phyloP scores from a whole-genome alignment of 2,329 filamentous ascomycete genomes.

The Alternaria angustiovoidea region DNA sequence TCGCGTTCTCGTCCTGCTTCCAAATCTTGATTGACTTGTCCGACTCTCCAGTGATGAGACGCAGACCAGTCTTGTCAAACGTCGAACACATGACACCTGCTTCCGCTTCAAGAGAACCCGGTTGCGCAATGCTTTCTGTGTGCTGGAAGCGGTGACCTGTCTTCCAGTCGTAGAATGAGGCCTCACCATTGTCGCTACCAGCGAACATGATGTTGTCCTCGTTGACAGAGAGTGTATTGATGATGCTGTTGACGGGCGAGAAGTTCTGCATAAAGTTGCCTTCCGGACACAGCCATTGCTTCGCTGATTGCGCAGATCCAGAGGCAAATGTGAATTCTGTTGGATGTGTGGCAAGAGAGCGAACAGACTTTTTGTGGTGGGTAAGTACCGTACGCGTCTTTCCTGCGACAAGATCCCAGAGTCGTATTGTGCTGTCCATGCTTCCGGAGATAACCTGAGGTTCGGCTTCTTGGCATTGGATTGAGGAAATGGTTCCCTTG shows the following conservation, averaged over 20 bases:
- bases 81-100: constrained; percentile 93
- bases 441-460: constrained; percentile 95
- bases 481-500: constrained; percentile 85
- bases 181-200: constrained; percentile 93
- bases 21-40: constrained; percentile 96
- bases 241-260: constrained; percentile 93
- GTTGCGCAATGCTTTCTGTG: constrained; percentile 90
- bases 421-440: constrained; percentile 68
- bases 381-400: constrained; percentile 97
- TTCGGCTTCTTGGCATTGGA: constrained; percentile 94
- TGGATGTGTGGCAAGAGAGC: constrained; percentile 83
- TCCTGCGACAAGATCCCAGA: constrained; percentile 96
- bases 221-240: constrained; percentile 93
- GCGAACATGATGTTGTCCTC: constrained; percentile 95
- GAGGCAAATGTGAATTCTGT: constrained; percentile 96
- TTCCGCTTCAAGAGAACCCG: constrained; percentile 92
- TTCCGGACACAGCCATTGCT: constrained; percentile 99
- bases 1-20: constrained; percentile 92
- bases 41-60: constrained; percentile 91
- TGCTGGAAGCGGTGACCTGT: constrained; percentile 90
- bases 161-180: constrained; percentile 99
- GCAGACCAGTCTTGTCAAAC: constrained; percentile 86
- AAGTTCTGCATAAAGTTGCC: constrained; percentile 99
- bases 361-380: constrained; percentile 97
- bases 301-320: constrained; percentile 91